Conservation (phyloP, 2,329 filamentous ascomycete species). For the Aspergillus sp. region DNA sequence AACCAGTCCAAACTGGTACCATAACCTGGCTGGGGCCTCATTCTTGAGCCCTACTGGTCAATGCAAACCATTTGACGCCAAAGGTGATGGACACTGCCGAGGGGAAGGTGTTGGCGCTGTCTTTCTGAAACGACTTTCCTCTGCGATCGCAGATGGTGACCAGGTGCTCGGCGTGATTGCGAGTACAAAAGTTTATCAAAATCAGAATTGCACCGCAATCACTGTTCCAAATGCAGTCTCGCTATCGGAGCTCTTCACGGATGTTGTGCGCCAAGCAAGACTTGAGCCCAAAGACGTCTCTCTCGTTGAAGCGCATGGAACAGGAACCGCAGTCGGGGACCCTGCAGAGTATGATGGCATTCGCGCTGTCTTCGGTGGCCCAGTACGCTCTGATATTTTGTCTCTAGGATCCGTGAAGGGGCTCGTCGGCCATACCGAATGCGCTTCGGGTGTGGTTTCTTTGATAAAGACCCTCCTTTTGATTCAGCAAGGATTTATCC, state of each 20-base stretch:
- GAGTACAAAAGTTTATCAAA: constrained; percentile 30
- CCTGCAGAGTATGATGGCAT: constrained; percentile 28
- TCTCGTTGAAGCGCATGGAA: constrained; percentile 35
- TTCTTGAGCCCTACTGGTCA: constrained; percentile 44
- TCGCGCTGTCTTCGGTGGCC: constrained; percentile 14
- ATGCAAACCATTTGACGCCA: constrained; percentile 26
- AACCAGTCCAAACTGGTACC: constrained; percentile 22
- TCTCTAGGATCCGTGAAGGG: constrained; percentile 33
- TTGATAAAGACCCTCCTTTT: constrained; percentile 31
- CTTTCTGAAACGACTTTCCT: constrained; percentile 46
- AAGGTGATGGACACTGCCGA: constrained; percentile 53
- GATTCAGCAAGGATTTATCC: constrained; percentile 23
- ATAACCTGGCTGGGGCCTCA: constrained; percentile 32
- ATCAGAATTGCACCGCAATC: constrained; percentile 24
- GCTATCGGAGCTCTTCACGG: constrained; percentile 28
- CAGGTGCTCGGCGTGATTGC: constrained; percentile 45
- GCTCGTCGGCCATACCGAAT: constrained; percentile 34
- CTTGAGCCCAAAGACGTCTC: constrained; percentile 24
- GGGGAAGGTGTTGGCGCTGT: constrained; percentile 48
- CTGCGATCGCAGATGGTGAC: constrained; percentile 48
- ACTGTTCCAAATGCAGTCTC: constrained; percentile 19
- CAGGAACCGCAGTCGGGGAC: constrained; percentile 26
- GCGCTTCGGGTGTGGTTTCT: constrained; percentile 28
- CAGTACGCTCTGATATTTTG: constrained; percentile 9
- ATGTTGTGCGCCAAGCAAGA: constrained; percentile 21